Evolutionary conservation across 768 basidiomycete genomes (phyloP).

Genomic region (Tricholomella constricta): DNA sequence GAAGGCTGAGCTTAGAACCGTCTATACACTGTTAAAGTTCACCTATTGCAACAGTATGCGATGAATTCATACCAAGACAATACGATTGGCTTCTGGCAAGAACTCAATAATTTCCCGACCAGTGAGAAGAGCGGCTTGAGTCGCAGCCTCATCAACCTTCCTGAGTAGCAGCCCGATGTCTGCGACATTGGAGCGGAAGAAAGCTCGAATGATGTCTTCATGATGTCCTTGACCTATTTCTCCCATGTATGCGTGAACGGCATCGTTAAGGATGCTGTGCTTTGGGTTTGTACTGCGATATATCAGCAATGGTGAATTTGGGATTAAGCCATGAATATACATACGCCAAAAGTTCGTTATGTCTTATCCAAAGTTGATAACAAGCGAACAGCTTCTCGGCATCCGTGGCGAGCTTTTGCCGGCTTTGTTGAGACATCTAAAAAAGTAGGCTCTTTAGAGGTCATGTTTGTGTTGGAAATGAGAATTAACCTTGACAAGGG

Average conservation of each 20-base stretch:
- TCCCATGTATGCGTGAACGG: slow-evolving; percentile 69
- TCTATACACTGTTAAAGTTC: slow-evolving; percentile 40
- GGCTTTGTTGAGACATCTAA: slow-evolving; percentile 80
- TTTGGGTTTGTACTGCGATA: slow-evolving; percentile 50
- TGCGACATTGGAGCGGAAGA: slow-evolving; percentile 72
- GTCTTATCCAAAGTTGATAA: slow-evolving; percentile 77
- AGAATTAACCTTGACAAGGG: slow-evolving; percentile 65
- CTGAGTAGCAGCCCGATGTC: slow-evolving; percentile 72
- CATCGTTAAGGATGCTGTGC: slow-evolving; percentile 67
- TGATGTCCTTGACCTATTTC: slow-evolving; percentile 53
- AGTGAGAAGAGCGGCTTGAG: slow-evolving; percentile 43
- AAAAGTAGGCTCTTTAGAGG: not conserved
- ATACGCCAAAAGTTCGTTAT: slow-evolving; percentile 69
- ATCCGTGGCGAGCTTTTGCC: slow-evolving; percentile 75
- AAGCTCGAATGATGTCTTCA: slow-evolving; percentile 80
- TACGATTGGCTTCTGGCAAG: slow-evolving; percentile 68
- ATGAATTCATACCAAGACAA: slow-evolving; percentile 57
- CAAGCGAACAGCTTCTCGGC: slow-evolving; percentile 87
- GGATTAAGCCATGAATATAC: not conserved
- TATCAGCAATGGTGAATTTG: not conserved
- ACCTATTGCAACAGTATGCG: too few relatives aligned
- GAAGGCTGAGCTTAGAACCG: slow-evolving; percentile 68
- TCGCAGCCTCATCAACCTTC: slow-evolving; percentile 54
- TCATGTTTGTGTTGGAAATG: not conserved
- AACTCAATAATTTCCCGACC: slow-evolving; percentile 44